phyloP scores from a whole-genome alignment of 2,329 filamentous ascomycete genomes.

The Pezicula radicicola region DNA sequence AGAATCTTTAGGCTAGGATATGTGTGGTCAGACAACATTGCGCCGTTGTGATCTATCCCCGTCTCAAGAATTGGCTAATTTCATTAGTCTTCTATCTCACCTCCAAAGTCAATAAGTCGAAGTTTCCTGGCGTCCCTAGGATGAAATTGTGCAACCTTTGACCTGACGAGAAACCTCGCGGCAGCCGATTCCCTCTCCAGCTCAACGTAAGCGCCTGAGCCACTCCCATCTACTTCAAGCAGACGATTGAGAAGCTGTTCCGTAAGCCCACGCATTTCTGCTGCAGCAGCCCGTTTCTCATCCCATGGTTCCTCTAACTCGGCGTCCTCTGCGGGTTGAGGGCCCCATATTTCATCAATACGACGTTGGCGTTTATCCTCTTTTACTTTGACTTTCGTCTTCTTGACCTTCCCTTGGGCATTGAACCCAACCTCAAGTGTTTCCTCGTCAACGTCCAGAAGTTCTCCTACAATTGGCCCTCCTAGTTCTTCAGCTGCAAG shows the following conservation, averaged over 20 bases:
- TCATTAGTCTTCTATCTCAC: constrained; percentile 53
- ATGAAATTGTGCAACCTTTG: constrained; percentile 65
- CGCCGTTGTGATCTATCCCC: too few relatives aligned
- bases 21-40: too few relatives aligned
- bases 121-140: constrained; percentile 58
- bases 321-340: constrained; percentile 28
- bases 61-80: too few relatives aligned
- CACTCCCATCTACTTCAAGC: constrained; percentile 51
- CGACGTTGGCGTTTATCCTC: constrained; percentile 53
- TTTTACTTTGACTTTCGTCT: constrained; percentile 38
- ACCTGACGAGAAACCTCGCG: constrained; percentile 60
- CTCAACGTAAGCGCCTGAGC: constrained; percentile 54
- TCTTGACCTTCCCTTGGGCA: constrained; percentile 54
- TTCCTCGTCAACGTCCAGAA: constrained; percentile 61
- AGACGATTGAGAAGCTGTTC: constrained; percentile 59
- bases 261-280: constrained; percentile 59
- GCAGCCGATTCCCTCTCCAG: constrained; percentile 60
- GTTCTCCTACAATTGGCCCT: constrained; percentile 76
- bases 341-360: constrained; percentile 61
- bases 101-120: constrained; percentile 61
- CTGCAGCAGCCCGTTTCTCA: constrained; percentile 39
- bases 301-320: constrained; percentile 37
- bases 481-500: constrained; percentile 81
- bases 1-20: too few relatives aligned
- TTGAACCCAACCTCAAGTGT: constrained; percentile 59